Conservation (phyloP, 2,329 filamentous ascomycete species). For the Furcasterigmium sp. region DNA sequence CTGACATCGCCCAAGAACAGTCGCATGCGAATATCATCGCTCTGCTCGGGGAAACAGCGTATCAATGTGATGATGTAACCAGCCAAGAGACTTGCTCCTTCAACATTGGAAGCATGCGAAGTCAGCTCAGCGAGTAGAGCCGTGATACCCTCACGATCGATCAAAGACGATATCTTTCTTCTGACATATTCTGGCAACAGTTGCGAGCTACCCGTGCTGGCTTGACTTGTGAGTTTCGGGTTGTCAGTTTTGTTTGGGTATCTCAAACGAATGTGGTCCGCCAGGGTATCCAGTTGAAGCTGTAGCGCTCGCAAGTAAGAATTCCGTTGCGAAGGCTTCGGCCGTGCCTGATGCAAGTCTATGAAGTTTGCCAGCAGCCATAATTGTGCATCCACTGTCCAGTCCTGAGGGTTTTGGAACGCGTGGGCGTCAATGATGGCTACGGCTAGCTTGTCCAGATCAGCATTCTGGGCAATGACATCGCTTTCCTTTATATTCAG, state of each 20-base stretch:
- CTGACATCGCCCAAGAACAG: conserved; percentile 72
- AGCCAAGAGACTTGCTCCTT: conserved; percentile 58
- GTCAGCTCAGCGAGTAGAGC: conserved; percentile 39
- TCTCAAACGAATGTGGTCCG: conserved; percentile 44
- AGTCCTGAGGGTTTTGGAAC: not conserved
- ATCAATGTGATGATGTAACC: conserved; percentile 83
- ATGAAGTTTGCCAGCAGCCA: conserved; percentile 66
- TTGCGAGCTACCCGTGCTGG: not conserved
- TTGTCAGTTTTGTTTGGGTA: conserved; percentile 20
- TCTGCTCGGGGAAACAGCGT: conserved; percentile 73
- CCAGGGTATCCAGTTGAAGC: conserved; percentile 45
- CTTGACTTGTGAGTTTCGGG: conserved; percentile 4
- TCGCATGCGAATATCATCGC: conserved; percentile 92
- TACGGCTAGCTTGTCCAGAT: conserved; percentile 29
- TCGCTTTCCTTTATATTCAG: not conserved
- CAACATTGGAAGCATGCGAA: conserved; percentile 19
- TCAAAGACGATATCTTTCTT: conserved; percentile 62
- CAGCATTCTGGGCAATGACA: not conserved
- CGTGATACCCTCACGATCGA: conserved; percentile 71
- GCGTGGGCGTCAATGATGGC: conserved; percentile 30
- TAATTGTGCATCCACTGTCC: conserved; percentile 41
- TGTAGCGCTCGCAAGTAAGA: conserved; percentile 47
- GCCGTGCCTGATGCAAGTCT: conserved; percentile 41
- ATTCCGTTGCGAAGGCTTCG: conserved; percentile 26
- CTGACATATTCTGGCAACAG: conserved; percentile 47